phyloP scores from a whole-genome alignment of 2,329 filamentous ascomycete species.

The Fusarium sp. region DNA sequence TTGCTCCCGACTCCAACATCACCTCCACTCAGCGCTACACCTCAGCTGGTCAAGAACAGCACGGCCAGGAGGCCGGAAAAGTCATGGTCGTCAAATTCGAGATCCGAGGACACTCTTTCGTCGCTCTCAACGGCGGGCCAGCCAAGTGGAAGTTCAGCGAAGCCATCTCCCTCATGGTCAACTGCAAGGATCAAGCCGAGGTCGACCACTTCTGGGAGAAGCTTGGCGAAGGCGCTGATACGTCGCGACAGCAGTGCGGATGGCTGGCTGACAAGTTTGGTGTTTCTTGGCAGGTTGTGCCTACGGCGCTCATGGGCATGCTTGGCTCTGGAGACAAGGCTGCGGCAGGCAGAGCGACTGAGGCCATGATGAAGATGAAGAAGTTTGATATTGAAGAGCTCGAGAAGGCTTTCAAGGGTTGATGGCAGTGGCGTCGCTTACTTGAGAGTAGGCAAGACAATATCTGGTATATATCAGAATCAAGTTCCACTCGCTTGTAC shows the following conservation, averaged over 20 bases:
- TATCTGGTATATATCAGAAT: no score
- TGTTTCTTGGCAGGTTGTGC: conserved; percentile 60
- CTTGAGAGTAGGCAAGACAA: no score
- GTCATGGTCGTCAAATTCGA: conserved; percentile 54
- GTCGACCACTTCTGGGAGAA: conserved; percentile 60
- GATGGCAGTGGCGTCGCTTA: background rate
- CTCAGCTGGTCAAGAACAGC: conserved; percentile 46
- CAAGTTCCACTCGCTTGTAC: no score
- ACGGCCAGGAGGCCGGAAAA: conserved; percentile 47
- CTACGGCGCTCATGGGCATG: conserved; percentile 51
- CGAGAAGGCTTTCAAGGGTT: conserved; percentile 48
- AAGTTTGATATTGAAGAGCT: conserved; percentile 56
- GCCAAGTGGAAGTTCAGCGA: conserved; percentile 52
- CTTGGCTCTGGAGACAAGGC: conserved; percentile 50
- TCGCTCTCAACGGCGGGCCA: conserved; percentile 58
- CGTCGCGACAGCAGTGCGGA: conserved; percentile 54
- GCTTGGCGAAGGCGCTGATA: conserved; percentile 55
- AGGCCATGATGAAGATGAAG: conserved; percentile 56
- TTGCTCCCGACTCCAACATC: conserved; percentile 53
- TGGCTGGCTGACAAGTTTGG: conserved; percentile 61
- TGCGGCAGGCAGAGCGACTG: conserved; percentile 46
- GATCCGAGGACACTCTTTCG: conserved; percentile 54
- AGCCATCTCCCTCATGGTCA: conserved; percentile 57
- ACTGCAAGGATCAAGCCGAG: conserved; percentile 58
- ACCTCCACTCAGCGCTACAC: conserved; percentile 48